Percentiles rank a stretch among this genome's conserved stretches.
Conservation (phyloP, 73 alveolate genomes). For the Paramecium sexaurelia region DNA sequence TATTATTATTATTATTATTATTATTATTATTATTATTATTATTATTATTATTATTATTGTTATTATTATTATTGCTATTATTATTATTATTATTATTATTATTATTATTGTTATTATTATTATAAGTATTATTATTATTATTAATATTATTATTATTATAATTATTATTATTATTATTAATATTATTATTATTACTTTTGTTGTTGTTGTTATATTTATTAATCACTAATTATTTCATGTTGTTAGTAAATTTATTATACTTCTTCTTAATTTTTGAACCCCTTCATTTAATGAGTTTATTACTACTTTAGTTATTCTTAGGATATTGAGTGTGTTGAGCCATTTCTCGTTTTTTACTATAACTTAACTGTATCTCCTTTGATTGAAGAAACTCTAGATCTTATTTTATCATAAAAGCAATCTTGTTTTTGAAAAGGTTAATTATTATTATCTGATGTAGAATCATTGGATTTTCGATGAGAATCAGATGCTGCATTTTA, state of each 20-base stretch:
- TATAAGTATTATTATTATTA: background rate
- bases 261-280: background rate
- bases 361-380: background rate
- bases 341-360: background rate
- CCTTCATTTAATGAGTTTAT: background rate
- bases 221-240: background rate
- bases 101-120: background rate
- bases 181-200: background rate
- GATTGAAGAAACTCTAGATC: background rate
- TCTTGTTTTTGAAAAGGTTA: background rate
- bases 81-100: too few species aligned
- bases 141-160: background rate
- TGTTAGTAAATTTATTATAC: background rate
- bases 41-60: background rate
- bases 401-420: background rate
- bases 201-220: background rate
- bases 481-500: background rate
- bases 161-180: background rate
- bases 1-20: background rate
- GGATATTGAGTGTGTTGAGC: background rate
- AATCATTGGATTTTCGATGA: background rate
- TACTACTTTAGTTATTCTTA: background rate
- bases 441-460: background rate
- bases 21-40: background rate
- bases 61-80: too few species aligned